Percentiles rank a stretch among this genome's conserved stretches.
Evolutionary conservation across 305 asterid species (phyloP).

Genomic region (Caryopteris hybrid): DNA sequence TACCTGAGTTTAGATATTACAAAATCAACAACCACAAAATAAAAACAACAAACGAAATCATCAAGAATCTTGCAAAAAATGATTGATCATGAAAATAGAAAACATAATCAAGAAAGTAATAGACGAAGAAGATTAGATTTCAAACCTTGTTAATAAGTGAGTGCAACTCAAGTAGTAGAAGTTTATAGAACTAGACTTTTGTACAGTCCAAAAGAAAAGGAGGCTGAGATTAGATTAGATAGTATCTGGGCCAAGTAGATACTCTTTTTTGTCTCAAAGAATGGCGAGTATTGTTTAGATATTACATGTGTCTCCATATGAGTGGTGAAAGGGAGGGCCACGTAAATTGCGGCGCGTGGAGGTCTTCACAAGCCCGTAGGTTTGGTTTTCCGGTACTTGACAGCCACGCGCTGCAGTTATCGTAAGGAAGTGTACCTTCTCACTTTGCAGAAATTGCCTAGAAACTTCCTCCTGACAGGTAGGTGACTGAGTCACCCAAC

Average conservation of each 20-base stretch:
- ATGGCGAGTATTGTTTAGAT: too few species aligned
- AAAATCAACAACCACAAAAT: too few species aligned
- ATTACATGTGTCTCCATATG: slow-evolving; percentile 1
- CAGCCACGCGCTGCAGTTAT: background rate
- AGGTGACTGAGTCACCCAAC: background rate
- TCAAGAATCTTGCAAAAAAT: background rate
- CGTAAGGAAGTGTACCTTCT: background rate
- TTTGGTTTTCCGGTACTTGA: background rate
- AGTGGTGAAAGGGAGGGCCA: slow-evolving; percentile 23
- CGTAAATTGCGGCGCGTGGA: slow-evolving; percentile 16
- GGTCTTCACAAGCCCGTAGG: background rate
- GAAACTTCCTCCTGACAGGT: slow-evolving; percentile 21
- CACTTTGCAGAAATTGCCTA: slow-evolving; percentile 10
- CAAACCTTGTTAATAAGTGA: slow-evolving; percentile 21
- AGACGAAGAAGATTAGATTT: slow-evolving; percentile 1
- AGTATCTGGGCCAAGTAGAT: background rate
- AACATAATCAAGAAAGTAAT: too few species aligned
- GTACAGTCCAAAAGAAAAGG: background rate
- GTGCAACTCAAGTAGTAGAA: slow-evolving; percentile 3
- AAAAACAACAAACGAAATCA: too few species aligned
- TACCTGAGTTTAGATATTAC: too few species aligned
- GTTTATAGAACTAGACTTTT: background rate
- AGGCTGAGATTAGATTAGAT: background rate
- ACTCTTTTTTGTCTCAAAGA: slow-evolving; percentile 1
- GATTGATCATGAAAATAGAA: background rate